A percentile compares a stretch with the other conserved stretches of the same genome.
These are phyloP conservation scores for Nephelium lappaceum DNA, from an alignment of 345 rosid species.

Conservation along the genomic window DNA sequence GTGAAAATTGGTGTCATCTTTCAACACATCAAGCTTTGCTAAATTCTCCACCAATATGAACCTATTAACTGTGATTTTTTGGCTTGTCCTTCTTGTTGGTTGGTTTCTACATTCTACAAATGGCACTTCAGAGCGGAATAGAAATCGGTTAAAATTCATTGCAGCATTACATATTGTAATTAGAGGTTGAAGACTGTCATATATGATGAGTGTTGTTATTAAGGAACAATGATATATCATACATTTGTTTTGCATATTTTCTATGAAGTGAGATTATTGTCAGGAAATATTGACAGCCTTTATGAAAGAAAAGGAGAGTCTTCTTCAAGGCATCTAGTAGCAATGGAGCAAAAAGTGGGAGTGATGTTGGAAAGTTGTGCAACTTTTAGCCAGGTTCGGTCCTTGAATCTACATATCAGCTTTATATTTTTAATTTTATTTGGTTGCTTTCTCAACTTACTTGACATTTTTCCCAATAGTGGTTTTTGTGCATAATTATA, in stretches of 20 bases:
- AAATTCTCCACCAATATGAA: neutral
- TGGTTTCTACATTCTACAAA: neutral
- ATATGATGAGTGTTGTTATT: neutral
- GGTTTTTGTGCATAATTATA: neutral
- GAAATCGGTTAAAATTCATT: neutral
- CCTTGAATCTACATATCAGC: neutral
- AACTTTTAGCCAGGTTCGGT: slow-evolving; percentile 11
- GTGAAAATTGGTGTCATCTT: neutral
- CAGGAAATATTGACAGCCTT: neutral
- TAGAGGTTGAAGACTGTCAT: neutral
- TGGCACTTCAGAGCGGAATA: no score
- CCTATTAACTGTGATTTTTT: neutral
- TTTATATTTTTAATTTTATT: neutral
- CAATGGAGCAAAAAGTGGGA: neutral
- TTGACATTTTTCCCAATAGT: neutral
- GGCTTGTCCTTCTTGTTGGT: neutral
- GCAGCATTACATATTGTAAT: neutral
- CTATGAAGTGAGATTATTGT: neutral
- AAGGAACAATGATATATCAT: neutral
- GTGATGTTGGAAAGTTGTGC: neutral
- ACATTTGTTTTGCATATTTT: neutral
- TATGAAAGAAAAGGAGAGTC: neutral
- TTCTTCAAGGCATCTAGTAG: neutral
- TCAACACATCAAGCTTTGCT: neutral
- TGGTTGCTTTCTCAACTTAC: neutral